Evolutionary conservation across 176 grass and related monocot species (phyloP), one percentile per base, ranked within the genome.

Genomic region (Tillandsia fasciculata): DNA sequence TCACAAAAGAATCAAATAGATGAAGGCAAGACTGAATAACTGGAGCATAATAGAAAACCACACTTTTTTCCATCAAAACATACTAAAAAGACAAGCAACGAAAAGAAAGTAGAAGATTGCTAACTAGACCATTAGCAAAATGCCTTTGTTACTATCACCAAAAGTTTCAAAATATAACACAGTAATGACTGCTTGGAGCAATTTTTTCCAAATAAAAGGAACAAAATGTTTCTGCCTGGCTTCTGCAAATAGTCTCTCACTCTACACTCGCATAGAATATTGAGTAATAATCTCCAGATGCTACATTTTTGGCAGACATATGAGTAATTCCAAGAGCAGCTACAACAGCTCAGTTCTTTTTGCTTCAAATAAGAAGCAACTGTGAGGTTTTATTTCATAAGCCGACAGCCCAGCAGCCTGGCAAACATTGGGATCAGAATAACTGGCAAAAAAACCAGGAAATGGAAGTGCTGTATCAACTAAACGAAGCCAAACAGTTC

Each of bases 381-480:
- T 92, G 59, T 90, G 87, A 2, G 84, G 71, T 64, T 90, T 79
- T 48, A 97, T 42, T 79, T 92, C 74, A 82, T 97, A 90, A n/a
- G 79, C 72, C 23, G 82, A 87, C 54, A 72, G 73, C 70, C 84
- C 89, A 69, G 64, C 50, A 73, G 59, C 50, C 69, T 90, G 73
- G 4, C 77, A 69, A 54, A 82, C 74, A 73, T 84, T 53, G 17
- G 73, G 54, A 78, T 67, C 69, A 77, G 50, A 81, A 50, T 53
- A 66, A 27, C n/a, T 79, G 49, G 73, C 79, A 70, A 97, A 93
- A 78, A 97, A 93, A n/a, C 79, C 74, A 53, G 89, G 94, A 83
- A 87, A 87, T 14, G 86, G 29, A 76, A 97, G 94, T 51, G 86
- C 81, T 73, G 94, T 97, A 87, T 97, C 94, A 24, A 97, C 86